Evolutionary conservation across 768 basidiomycete species (phyloP).

Genomic region (Leucosporidium creatinivorum): DNA sequence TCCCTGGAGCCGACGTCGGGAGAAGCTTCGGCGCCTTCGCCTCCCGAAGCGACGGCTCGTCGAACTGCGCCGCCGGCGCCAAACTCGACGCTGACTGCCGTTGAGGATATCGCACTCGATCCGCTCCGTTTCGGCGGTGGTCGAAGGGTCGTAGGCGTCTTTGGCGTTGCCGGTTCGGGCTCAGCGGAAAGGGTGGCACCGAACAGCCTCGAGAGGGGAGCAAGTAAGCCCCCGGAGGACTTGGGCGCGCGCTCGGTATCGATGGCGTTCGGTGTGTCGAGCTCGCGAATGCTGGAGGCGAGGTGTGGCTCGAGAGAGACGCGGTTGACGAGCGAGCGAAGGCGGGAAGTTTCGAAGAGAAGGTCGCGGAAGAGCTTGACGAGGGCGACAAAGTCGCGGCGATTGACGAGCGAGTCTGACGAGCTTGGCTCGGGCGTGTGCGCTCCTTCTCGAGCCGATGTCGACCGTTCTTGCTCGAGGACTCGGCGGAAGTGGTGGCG

Average conservation of each 20-base stretch:
- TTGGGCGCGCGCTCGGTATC: constrained; percentile 43
- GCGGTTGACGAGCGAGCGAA: constrained; percentile 78
- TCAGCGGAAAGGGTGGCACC: constrained; percentile 9
- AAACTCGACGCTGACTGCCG: constrained; percentile 95
- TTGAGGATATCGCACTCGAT: constrained; percentile 76
- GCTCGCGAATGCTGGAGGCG: constrained; percentile 64
- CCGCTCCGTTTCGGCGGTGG: constrained; percentile 61
- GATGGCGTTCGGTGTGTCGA: constrained; percentile 58
- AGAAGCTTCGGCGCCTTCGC: constrained; percentile 3
- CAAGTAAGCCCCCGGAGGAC: constrained; percentile 38
- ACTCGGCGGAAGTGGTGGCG: constrained; percentile 64
- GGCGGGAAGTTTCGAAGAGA: constrained; percentile 70
- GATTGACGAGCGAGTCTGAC: constrained; percentile 44
- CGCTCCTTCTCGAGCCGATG: constrained; percentile 44
- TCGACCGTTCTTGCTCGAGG: constrained; percentile 58
- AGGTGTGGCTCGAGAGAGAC: constrained; percentile 77
- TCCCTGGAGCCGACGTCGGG: neutral
- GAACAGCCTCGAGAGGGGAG: constrained; percentile 39
- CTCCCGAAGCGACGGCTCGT: constrained; percentile 9
- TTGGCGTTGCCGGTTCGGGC: constrained; percentile 7
- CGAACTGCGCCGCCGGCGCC: constrained; percentile 48
- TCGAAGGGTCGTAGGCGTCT: neutral
- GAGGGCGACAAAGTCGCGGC: constrained; percentile 71
- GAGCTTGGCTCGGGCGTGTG: neutral
- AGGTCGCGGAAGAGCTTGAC: constrained; percentile 79